A percentile compares a stretch with the other conserved stretches of the same genome.
Evolutionary conservation across 2,329 filamentous ascomycete species (phyloP).

Genomic region (Fusarium concolor): DNA sequence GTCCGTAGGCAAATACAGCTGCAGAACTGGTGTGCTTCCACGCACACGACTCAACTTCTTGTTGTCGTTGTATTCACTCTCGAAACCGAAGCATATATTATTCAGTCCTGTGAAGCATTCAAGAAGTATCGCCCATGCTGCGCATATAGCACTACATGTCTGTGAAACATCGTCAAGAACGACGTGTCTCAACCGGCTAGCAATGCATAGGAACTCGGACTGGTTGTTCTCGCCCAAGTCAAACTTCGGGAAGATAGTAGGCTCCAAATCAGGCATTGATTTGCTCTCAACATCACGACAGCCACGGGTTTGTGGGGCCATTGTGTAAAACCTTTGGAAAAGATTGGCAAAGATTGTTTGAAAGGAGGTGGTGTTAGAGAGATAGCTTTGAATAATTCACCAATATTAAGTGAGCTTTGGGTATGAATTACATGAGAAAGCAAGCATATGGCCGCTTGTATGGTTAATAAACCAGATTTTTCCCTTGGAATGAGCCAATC

Average conservation of each 20-base stretch:
- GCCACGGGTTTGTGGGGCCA: conserved; percentile 16
- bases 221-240: conserved; percentile 27
- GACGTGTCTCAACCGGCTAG: background rate
- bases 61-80: conserved; percentile 17
- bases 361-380: too few species aligned
- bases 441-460: too few species aligned
- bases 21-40: background rate
- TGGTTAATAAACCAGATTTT: too few species aligned
- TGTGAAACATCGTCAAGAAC: background rate
- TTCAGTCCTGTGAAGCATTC: conserved; percentile 40
- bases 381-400: too few species aligned
- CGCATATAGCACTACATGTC: conserved; percentile 19
- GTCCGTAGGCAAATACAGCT: conserved; percentile 16
- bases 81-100: conserved; percentile 32
- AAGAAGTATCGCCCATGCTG: conserved; percentile 36
- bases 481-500: too few species aligned
- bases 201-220: background rate
- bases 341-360: too few species aligned
- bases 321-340: too few species aligned
- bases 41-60: background rate
- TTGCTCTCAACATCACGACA: conserved; percentile 12
- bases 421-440: too few species aligned
- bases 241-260: conserved; percentile 38
- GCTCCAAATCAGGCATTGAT: conserved; percentile 24
- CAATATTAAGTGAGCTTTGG: too few species aligned